These are phyloP conservation scores for Ensete glaucum DNA, from an alignment of 176 grass and related monocot genomes.

Conservation along the genomic window DNA sequence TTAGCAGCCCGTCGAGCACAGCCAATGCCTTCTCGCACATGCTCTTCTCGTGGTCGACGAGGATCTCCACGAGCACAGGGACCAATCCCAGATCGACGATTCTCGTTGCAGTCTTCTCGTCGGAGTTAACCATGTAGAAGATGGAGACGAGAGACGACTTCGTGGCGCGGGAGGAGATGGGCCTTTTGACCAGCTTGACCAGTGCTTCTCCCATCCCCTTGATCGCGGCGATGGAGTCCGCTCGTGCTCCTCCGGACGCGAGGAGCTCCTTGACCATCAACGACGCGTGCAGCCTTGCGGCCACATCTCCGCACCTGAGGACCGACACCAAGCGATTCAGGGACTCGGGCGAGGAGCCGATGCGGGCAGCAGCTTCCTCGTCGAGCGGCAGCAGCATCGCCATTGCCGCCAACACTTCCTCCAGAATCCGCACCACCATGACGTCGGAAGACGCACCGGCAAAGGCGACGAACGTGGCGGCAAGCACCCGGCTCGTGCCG, in stretches of 20 bases:
- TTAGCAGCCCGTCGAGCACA: constrained; percentile 41
- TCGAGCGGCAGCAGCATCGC: constrained; percentile 47
- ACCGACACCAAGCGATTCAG: constrained; percentile 29
- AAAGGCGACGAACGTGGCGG: constrained; percentile 27
- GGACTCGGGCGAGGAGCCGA: constrained; percentile 26
- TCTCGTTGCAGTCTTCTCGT: neutral
- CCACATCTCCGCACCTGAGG: constrained; percentile 22
- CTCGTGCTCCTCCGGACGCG: constrained; percentile 18
- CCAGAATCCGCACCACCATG: neutral
- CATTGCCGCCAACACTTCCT: constrained; percentile 43
- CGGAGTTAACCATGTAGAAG: constrained; percentile 35
- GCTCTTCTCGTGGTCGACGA: constrained; percentile 65
- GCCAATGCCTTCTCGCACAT: constrained; percentile 68
- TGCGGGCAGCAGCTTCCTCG: constrained; percentile 25
- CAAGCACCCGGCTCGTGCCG: constrained; percentile 25
- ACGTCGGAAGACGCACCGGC: neutral
- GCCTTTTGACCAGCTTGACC: constrained; percentile 34
- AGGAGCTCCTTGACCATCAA: constrained; percentile 43
- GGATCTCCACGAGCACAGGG: constrained; percentile 34
- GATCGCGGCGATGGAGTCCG: constrained; percentile 21
- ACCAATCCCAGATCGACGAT: constrained; percentile 33
- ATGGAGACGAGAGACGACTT: constrained; percentile 44
- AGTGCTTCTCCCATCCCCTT: constrained; percentile 25
- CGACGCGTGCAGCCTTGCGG: constrained; percentile 28
- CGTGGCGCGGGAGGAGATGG: constrained; percentile 45